Percentiles rank a stretch among this genome's conserved stretches.
Conservation (phyloP, 2,329 filamentous ascomycete genomes). For the Ascochyta fabae region DNA sequence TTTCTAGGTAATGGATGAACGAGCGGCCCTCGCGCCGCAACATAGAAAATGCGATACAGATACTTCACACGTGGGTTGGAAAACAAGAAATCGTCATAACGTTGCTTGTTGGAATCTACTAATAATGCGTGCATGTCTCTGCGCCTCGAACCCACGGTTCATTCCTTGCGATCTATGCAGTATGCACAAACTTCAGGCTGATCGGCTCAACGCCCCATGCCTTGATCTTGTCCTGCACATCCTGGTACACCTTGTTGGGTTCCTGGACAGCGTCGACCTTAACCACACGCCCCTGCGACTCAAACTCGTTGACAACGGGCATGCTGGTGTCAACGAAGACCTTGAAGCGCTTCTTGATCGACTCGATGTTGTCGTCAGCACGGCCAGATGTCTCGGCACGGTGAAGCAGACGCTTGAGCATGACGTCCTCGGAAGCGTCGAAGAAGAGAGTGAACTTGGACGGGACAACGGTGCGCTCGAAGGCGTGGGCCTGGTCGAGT, state of each 20-base stretch:
- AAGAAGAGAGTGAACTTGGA: constrained; percentile 90
- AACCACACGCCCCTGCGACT: constrained; percentile 77
- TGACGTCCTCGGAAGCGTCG: constrained; percentile 87
- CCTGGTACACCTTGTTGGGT: constrained; percentile 69
- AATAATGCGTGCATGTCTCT: neutral
- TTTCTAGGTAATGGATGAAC: constrained; percentile 36
- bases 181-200: constrained; percentile 38
- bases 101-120: neutral
- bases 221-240: constrained; percentile 52
- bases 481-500: constrained; percentile 94
- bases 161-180: constrained; percentile 15
- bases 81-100: neutral
- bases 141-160: neutral
- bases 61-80: constrained; percentile 15
- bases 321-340: constrained; percentile 96
- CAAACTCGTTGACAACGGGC: constrained; percentile 91
- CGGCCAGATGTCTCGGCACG: constrained; percentile 92
- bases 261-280: constrained; percentile 74
- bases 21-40: constrained; percentile 39
- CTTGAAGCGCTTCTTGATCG: constrained; percentile 94
- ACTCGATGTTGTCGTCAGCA: constrained; percentile 91
- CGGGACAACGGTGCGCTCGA: constrained; percentile 86
- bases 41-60: constrained; percentile 43
- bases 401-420: constrained; percentile 83
- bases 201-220: constrained; percentile 44